Percentiles rank a stretch among this genome's conserved stretches.
These are phyloP conservation scores for Penicillium cinerascens DNA, from an alignment of 495 filamentous ascomycete species.

Conservation along the genomic window DNA sequence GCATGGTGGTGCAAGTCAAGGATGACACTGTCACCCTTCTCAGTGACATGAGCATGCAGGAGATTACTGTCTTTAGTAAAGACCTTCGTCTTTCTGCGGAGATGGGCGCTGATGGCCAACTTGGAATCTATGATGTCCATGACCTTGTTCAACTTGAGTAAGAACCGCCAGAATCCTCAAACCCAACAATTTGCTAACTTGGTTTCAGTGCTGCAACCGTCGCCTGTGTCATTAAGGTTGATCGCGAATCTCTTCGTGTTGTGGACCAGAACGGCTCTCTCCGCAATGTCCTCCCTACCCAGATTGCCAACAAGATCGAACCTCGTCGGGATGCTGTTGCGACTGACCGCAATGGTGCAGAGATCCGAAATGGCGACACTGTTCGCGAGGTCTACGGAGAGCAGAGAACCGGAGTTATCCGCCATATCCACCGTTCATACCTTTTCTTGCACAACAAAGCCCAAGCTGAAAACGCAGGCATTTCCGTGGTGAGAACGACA, in stretches of 20 bases:
- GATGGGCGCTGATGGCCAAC: slow-evolving; percentile 71
- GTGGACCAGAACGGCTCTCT: slow-evolving; percentile 85
- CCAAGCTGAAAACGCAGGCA: slow-evolving; percentile 82
- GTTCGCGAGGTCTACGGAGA: slow-evolving; percentile 89
- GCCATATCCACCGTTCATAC: slow-evolving; percentile 87
- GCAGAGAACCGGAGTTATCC: slow-evolving; percentile 76
- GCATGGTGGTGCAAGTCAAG: slow-evolving; percentile 91
- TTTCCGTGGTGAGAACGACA: slow-evolving; percentile 81
- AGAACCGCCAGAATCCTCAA: slow-evolving; percentile 20
- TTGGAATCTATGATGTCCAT: slow-evolving; percentile 83
- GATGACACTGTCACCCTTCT: slow-evolving; percentile 89
- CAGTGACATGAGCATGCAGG: slow-evolving; percentile 83
- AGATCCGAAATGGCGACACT: slow-evolving; percentile 86
- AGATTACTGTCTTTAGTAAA: slow-evolving; percentile 97
- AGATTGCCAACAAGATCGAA: slow-evolving; percentile 82
- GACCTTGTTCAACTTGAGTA: slow-evolving; percentile 93
- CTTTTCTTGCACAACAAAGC: slow-evolving; percentile 82
- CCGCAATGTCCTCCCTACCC: slow-evolving; percentile 79
- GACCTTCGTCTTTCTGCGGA: slow-evolving; percentile 91
- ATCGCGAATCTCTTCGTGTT: slow-evolving; percentile 84
- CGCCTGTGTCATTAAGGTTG: slow-evolving; percentile 89
- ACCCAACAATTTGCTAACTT: slow-evolving; percentile 30
- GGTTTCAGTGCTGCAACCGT: slow-evolving; percentile 69
- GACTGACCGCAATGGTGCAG: slow-evolving; percentile 88
- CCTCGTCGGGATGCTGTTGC: slow-evolving; percentile 79